phyloP scores from a whole-genome alignment of 805 yeast genomes.

The Wickerhamiella domercqiae region DNA sequence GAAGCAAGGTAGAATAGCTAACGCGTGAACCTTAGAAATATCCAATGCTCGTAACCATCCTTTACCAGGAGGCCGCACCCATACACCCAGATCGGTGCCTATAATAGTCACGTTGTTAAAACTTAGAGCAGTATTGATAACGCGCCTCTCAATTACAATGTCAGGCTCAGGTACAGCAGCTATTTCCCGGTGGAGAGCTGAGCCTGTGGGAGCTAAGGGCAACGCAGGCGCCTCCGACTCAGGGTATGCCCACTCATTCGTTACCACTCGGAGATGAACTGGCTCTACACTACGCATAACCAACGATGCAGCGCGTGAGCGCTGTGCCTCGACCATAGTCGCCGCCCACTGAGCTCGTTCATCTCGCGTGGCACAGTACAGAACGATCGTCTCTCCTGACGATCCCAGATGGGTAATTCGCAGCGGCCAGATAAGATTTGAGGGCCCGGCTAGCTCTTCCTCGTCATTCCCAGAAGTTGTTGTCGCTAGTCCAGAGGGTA shows the following conservation, averaged over 20 bases:
- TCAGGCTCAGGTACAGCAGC: constrained; percentile 9
- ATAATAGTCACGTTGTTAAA: constrained; percentile 29
- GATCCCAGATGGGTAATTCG: constrained; percentile 24
- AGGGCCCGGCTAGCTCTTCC: constrained; percentile 16
- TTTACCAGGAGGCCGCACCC: constrained; percentile 25
- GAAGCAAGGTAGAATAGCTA: constrained; percentile 44
- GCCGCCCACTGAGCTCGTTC: constrained; percentile 48
- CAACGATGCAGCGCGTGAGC: constrained; percentile 23
- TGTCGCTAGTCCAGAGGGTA: neutral
- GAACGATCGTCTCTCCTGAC: constrained; percentile 19
- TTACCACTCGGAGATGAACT: constrained; percentile 35
- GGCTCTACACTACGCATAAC: constrained; percentile 33
- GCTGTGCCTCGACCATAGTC: constrained; percentile 34
- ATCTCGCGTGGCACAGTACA: constrained; percentile 19
- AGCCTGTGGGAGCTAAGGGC: constrained; percentile 20
- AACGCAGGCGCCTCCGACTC: constrained; percentile 30
- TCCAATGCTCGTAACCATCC: constrained; percentile 46
- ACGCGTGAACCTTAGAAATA: constrained; percentile 36
- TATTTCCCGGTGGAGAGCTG: constrained; percentile 25
- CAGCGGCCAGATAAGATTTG: constrained; percentile 25
- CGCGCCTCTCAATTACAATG: constrained; percentile 20
- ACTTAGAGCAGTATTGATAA: constrained; percentile 30
- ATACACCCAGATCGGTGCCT: constrained; percentile 54
- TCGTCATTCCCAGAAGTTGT: constrained; percentile 9
- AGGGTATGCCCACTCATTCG: constrained; percentile 56